Evolutionary conservation across 202 grass and related monocot species (phyloP), one percentile per base, ranked within the genome.

Genomic region (Bolboschoenoplectus hybrid): DNA sequence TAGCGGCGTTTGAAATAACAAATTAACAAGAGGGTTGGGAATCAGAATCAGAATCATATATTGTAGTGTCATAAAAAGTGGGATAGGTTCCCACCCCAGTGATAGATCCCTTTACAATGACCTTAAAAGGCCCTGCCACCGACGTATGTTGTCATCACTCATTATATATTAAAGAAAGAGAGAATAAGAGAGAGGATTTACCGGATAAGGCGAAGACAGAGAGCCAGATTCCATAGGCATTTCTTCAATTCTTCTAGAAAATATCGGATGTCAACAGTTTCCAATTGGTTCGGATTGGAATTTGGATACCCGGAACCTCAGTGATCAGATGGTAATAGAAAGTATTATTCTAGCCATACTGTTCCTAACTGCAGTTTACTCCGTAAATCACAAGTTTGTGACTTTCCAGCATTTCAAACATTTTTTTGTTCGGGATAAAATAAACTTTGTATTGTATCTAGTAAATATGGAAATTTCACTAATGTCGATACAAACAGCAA

Each of bases 51-150:
- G 26, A 65, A 82, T 82, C 39, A 63, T 44, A 45, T 67, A 26
- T 49, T 82, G 80, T 49, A 65, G 80, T 52, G 60, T 43, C 58
- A 82, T 49, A 82, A 66, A 82, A 66, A 82, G 53, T 67, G 81
- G 62, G 43, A 82, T 67, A 52, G 60, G 47, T 39, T 83, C 81
- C 32, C 16, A 46, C 26, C 26, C 26, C 26, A 26, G 26, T 66
- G 47, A 76, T 38, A 68, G 46, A 83, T 45, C 12, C 61, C 81
- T 67, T 67, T 66, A 68, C 43, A 82, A 49, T 44, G 16, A 66
- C 57, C 58, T 82, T 36, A 80, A 45, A 82, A 82, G 41, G 39
- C 60, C 38, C 35, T 45, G 8, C 49, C 72, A 75, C 46, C 19
- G 10, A 52, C n/a, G 71, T 73, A 74, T 6, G 1, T 34, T 50